Conservation (phyloP, 306 rosid species). For the Prunus armeniaca region DNA sequence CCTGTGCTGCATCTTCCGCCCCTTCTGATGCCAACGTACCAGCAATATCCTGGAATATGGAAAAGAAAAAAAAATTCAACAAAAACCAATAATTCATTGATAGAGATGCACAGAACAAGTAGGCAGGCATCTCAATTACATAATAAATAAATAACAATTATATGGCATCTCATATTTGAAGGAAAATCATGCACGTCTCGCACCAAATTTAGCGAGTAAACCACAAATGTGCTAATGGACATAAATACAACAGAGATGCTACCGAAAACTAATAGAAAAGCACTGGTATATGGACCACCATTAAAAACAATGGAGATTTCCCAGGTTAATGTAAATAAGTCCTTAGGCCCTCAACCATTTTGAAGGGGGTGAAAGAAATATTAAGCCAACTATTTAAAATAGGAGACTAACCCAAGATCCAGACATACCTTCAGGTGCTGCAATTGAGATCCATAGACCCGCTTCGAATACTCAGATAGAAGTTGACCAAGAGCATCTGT, state of each 20-base stretch:
- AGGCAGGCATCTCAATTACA: neutral
- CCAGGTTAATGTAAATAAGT: neutral
- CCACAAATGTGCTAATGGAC: neutral
- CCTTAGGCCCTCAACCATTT: neutral
- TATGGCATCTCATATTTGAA: neutral
- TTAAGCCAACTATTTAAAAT: neutral
- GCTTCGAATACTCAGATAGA: slow-evolving; percentile 80
- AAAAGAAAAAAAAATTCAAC: slow-evolving; percentile 29
- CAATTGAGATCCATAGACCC: slow-evolving; percentile 87
- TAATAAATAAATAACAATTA: neutral
- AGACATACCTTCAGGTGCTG: slow-evolving; percentile 86
- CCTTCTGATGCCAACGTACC: slow-evolving; percentile 95
- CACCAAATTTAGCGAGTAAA: neutral
- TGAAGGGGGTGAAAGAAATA: neutral
- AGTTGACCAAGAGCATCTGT: slow-evolving; percentile 99
- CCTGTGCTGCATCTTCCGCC: slow-evolving; percentile 87
- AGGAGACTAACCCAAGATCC: slow-evolving; percentile 1
- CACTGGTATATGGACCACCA: neutral
- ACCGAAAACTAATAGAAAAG: neutral
- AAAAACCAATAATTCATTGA: slow-evolving; percentile 4
- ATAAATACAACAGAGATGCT: neutral
- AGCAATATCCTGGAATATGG: slow-evolving; percentile 76
- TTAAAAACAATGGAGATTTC: neutral
- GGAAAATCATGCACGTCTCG: neutral
- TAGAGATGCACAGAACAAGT: slow-evolving; percentile 2